phyloP scores from a whole-genome alignment of 1,139 yeast species.

The Meyerozyma smithsonii region DNA sequence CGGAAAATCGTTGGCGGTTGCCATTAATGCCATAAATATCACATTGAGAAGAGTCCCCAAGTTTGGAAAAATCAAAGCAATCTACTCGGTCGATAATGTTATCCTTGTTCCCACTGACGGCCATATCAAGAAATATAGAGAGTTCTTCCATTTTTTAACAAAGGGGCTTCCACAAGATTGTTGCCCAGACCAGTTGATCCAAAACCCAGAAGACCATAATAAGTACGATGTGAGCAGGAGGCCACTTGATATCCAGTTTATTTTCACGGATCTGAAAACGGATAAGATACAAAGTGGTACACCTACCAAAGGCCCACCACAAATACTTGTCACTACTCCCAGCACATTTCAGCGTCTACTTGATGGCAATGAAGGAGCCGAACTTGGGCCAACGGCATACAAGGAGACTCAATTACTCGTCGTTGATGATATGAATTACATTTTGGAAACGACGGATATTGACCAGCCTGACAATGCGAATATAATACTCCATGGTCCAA shows the following conservation, averaged over 20 bases:
- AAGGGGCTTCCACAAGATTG: constrained; percentile 19
- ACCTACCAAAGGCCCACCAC: constrained; percentile 14
- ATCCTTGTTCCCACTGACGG: constrained; percentile 27
- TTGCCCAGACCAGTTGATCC: constrained; percentile 19
- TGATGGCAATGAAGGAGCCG: background rate
- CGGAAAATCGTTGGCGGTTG: constrained; percentile 24
- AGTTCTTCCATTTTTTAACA: constrained; percentile 11
- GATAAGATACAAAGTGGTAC: constrained; percentile 5
- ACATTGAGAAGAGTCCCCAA: constrained; percentile 19
- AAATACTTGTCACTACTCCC: constrained; percentile 21
- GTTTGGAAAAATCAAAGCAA: constrained; percentile 11
- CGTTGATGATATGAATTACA: constrained; percentile 22
- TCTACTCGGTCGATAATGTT: constrained; percentile 14
- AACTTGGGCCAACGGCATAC: constrained; percentile 6
- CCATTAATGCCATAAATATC: constrained; percentile 20
- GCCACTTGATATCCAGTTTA: constrained; percentile 20
- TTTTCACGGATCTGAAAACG: constrained; percentile 4
- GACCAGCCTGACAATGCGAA: constrained; percentile 5
- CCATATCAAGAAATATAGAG: constrained; percentile 18
- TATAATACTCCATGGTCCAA: constrained; percentile 8
- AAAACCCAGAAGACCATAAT: constrained; percentile 6
- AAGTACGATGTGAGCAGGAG: constrained; percentile 14
- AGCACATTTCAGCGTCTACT: constrained; percentile 9
- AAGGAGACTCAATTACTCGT: constrained; percentile 15
- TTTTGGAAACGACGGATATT: constrained; percentile 14